These are phyloP conservation scores for Aotearoamyces nothofagi DNA, from an alignment of 2,329 filamentous ascomycete genomes.

Conservation along the genomic window DNA sequence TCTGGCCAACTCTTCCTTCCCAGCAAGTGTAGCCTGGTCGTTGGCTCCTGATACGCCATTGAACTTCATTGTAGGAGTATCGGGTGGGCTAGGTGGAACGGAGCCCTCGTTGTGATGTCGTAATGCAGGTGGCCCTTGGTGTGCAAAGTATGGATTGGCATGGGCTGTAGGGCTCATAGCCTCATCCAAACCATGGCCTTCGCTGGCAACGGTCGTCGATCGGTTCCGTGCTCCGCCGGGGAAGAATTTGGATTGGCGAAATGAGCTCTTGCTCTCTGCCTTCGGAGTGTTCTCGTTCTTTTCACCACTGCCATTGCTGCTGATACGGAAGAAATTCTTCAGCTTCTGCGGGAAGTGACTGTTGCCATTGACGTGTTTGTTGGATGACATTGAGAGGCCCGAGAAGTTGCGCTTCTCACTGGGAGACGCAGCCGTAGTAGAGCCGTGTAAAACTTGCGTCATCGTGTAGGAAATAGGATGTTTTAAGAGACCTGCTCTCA, in stretches of 20 bases:
- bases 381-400: slow-evolving; percentile 22
- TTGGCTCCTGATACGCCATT: slow-evolving; percentile 50
- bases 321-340: slow-evolving; percentile 60
- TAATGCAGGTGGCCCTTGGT: slow-evolving; percentile 85
- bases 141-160: slow-evolving; percentile 93
- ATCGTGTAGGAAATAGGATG: slow-evolving; percentile 14
- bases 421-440: slow-evolving; percentile 3
- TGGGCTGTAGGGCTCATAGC: slow-evolving; percentile 80
- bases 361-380: slow-evolving; percentile 35
- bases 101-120: slow-evolving; percentile 92
- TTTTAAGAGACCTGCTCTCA: slow-evolving; percentile 12
- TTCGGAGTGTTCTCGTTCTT: slow-evolving; percentile 22
- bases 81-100: slow-evolving; percentile 81
- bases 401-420: slow-evolving; percentile 20
- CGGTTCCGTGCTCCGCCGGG: slow-evolving; percentile 76
- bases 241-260: slow-evolving; percentile 80
- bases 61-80: slow-evolving; percentile 68
- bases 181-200: slow-evolving; percentile 83
- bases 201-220: slow-evolving; percentile 81
- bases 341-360: slow-evolving; percentile 52
- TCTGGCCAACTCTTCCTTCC: slow-evolving; percentile 85
- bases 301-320: slow-evolving; percentile 26
- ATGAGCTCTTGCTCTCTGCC: slow-evolving; percentile 29
- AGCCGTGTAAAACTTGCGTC: slow-evolving; percentile 16
- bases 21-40: slow-evolving; percentile 53